Evolutionary conservation across 2,329 filamentous ascomycete species (phyloP).

Genomic region (Pseudofabraea citricarpa): DNA sequence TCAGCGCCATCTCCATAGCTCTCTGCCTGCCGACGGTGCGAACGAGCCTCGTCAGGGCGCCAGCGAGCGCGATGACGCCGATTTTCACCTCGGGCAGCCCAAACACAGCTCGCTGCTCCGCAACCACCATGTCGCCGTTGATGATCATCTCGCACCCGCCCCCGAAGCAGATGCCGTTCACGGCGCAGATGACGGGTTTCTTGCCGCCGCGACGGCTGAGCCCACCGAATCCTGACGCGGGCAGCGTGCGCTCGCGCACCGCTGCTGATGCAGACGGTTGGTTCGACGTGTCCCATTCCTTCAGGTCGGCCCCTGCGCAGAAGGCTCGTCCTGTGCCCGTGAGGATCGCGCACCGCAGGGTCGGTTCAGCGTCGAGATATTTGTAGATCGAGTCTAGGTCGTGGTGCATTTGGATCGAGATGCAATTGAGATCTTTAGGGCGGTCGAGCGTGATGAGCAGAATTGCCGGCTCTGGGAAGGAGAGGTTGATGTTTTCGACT

Average conservation of each 20-base stretch:
- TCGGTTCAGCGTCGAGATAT: slow-evolving; percentile 60
- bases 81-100: slow-evolving; percentile 66
- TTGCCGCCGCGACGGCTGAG: slow-evolving; percentile 61
- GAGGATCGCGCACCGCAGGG: slow-evolving; percentile 53
- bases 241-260: slow-evolving; percentile 10
- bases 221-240: slow-evolving; percentile 56
- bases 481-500: slow-evolving; percentile 24
- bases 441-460: slow-evolving; percentile 58
- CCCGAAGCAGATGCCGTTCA: slow-evolving; percentile 71
- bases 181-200: slow-evolving; percentile 73
- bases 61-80: slow-evolving; percentile 67
- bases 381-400: slow-evolving; percentile 43
- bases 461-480: slow-evolving; percentile 49
- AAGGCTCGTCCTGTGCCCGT: slow-evolving; percentile 62
- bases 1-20: slow-evolving; percentile 66
- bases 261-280: slow-evolving; percentile 7
- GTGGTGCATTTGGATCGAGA: slow-evolving; percentile 31
- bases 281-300: slow-evolving; percentile 54
- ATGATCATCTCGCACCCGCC: slow-evolving; percentile 74
- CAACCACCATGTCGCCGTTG: slow-evolving; percentile 69
- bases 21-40: slow-evolving; percentile 63
- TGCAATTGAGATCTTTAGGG: slow-evolving; percentile 52
- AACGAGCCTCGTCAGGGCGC: slow-evolving; percentile 62
- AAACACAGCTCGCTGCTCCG: slow-evolving; percentile 54
- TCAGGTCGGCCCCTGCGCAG: slow-evolving; percentile 64